Evolutionary conservation across 371 early-diverging fungal species (phyloP), one percentile per base, ranked within the genome.

Genomic region (Syncephalastrum sp.): DNA sequence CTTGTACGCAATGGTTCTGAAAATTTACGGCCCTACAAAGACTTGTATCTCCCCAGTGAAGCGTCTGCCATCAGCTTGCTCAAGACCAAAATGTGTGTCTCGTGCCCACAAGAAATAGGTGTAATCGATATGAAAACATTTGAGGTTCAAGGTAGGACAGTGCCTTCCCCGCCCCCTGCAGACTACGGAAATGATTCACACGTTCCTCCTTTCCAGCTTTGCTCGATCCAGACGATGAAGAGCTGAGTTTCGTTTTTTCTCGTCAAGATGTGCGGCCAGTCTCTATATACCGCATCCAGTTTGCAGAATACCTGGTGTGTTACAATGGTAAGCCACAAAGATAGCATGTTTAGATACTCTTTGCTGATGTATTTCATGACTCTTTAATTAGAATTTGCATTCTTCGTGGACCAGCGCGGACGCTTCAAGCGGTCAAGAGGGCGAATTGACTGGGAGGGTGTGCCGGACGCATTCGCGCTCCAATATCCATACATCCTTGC

Each of bases 71-170:
- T 97, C 51, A 89, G 89, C 65, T 87, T 92, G 46, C 65, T 96
- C 54, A 86, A 86, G 38, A 86, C 89, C 13, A 91, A 89, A 44
- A 83, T 97, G 60, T 93, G 93, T 63, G 92, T 97, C 10, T 94
- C 96, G 5, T 94, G 95, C 61, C 80, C 86, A 19, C 89, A 88
- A 63, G 97, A 96, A 13, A 96, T 97, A 65, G 97, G 95, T 63
- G 79, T 97, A 17, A 90, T 97, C 5, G 94, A 96, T 63, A 73
- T 93, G 68, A 87, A 89, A 43, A 83, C 88, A 6, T 78, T 93
- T 53, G 76, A 70, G 7, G 76, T 76, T 1, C 76, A 76, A 58
- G 56, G 68, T 60, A 61, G 50, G 38, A n/a, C 15, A 33, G n/a
- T 15, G 3, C 43, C 12, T 43, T 10, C 7, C 38, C 2, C 12